Evolutionary conservation across 75 land plant species (phyloP), one percentile per base, ranked within the genome.

Genomic region (Pseudotsuga menziesii): DNA sequence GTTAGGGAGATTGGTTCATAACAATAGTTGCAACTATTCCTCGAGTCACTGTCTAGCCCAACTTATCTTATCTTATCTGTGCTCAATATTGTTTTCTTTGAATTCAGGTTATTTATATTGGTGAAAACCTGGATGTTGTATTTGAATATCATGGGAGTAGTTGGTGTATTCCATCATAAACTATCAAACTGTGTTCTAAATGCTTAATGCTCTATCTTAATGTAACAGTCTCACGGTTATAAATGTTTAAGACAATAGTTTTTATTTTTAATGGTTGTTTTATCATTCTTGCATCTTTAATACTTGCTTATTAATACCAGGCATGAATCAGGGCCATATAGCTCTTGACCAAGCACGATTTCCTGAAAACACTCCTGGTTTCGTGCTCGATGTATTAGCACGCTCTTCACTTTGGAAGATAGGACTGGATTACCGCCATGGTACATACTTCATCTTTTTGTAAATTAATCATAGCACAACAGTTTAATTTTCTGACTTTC

Each of bases 371-470:
- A 92, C 93, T 32, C 99, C 99, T 80, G 99, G 99, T 22, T 96
- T 96, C 85, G 99, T 94, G 48, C 91, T 96, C 83, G 99, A 96
- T 88, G 91, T 91, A 26, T 86, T 96, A 69, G 99, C 99, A 29
- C 91, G 99, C 20, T 90, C 98, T 64, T 86, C 95, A 26, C 88
- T 96, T 2, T 96, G 99, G 99, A 90, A 94, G 80, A 83, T 92
- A 83, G 99, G 99, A 48, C 91, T 96, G 78, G 99, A 96, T 81
- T 96, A 96, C 72, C 92, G 99, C 13, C 99, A 96, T 83, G 99
- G 99, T 96, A 91, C 56, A 41, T 58, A 35, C 3, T 73, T 55
- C 7, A 26, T 20, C 72, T 13, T 11, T 17, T 17, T 64, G 19
- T 69, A 69, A 11, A 20, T 69, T 22, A 69, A 41, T 39, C n/a